A percentile compares a stretch with the other conserved stretches of the same genome.
Evolutionary conservation across 2,329 filamentous ascomycete species (phyloP).

Genomic region (Bipolaris cookei): DNA sequence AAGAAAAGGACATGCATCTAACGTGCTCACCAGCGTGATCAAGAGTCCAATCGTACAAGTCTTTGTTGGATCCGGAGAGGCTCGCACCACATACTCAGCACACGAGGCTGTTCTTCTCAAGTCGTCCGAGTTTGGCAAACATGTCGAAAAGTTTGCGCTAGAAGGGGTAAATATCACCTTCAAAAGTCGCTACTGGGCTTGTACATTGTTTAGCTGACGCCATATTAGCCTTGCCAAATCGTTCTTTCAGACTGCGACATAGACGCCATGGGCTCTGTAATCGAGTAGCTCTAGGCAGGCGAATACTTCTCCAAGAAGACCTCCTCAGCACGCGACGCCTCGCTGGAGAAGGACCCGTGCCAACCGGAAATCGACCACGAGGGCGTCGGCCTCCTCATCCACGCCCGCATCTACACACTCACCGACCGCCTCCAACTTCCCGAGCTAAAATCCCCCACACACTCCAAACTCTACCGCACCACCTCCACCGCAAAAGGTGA

Average conservation of each 20-base stretch:
- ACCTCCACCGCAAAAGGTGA: conserved; percentile 87
- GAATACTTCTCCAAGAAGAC: conserved; percentile 78
- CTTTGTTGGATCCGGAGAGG: conserved; percentile 58
- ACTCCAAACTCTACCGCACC: conserved; percentile 90
- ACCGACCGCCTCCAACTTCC: conserved; percentile 75
- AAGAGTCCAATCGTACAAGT: conserved; percentile 58
- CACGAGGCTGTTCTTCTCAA: conserved; percentile 78
- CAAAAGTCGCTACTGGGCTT: no score
- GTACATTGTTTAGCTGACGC: background rate
- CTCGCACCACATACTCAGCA: conserved; percentile 70
- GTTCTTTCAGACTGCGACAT: conserved; percentile 71
- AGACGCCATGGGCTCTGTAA: conserved; percentile 77
- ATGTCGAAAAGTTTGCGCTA: conserved; percentile 66
- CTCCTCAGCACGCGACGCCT: conserved; percentile 67
- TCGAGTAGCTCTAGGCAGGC: conserved; percentile 83
- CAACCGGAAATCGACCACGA: conserved; percentile 72
- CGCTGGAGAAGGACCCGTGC: conserved; percentile 72
- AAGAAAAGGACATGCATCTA: conserved; percentile 12
- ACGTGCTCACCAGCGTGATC: conserved; percentile 50
- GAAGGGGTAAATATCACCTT: conserved; percentile 58
- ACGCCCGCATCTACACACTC: conserved; percentile 88
- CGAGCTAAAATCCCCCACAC: conserved; percentile 75
- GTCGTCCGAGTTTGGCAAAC: conserved; percentile 75
- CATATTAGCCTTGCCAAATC: conserved; percentile 66
- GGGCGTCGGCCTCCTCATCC: conserved; percentile 84